These are phyloP conservation scores for Candida sanyaensis DNA, from an alignment of 1,139 yeast genomes.

Conservation along the genomic window DNA sequence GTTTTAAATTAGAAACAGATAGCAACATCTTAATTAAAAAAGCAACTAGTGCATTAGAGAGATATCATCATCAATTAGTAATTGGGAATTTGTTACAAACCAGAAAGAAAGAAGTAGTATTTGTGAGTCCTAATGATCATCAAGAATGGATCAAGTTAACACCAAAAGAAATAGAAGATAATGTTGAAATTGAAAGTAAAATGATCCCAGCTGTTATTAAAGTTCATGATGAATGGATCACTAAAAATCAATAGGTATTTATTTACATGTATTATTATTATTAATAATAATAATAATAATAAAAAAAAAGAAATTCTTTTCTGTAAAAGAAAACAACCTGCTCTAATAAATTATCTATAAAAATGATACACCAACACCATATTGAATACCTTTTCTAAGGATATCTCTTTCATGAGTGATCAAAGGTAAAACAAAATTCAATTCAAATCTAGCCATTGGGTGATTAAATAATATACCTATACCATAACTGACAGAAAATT, in stretches of 20 bases:
- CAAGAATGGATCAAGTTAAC: slow-evolving; percentile 55
- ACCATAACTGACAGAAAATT: slow-evolving; percentile 62
- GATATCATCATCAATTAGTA: slow-evolving; percentile 91
- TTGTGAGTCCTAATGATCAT: slow-evolving; percentile 60
- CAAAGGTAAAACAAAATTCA: slow-evolving; percentile 82
- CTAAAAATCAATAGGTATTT: slow-evolving; percentile 8
- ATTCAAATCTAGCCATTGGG: slow-evolving; percentile 88
- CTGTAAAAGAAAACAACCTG: too few species aligned
- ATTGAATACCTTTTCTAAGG: slow-evolving; percentile 83
- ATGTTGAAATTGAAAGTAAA: slow-evolving; percentile 67
- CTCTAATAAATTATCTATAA: slow-evolving; percentile 39
- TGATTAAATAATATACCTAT: slow-evolving; percentile 80
- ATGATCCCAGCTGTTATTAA: slow-evolving; percentile 76
- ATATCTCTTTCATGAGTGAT: slow-evolving; percentile 65
- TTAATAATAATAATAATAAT: slow-evolving; percentile 3
- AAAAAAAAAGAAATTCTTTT: not conserved
- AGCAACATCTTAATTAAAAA: slow-evolving; percentile 65
- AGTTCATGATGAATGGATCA: slow-evolving; percentile 65
- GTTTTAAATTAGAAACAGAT: slow-evolving; percentile 95
- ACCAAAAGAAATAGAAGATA: slow-evolving; percentile 35
- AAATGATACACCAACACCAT: slow-evolving; percentile 88
- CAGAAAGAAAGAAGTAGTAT: slow-evolving; percentile 83
- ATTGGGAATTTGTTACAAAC: slow-evolving; percentile 93
- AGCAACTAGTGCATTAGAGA: slow-evolving; percentile 72
- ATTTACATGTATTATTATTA: slow-evolving; percentile 3